Conservation (phyloP, 371 early-diverging fungal species). For the Mortierella sp. region DNA sequence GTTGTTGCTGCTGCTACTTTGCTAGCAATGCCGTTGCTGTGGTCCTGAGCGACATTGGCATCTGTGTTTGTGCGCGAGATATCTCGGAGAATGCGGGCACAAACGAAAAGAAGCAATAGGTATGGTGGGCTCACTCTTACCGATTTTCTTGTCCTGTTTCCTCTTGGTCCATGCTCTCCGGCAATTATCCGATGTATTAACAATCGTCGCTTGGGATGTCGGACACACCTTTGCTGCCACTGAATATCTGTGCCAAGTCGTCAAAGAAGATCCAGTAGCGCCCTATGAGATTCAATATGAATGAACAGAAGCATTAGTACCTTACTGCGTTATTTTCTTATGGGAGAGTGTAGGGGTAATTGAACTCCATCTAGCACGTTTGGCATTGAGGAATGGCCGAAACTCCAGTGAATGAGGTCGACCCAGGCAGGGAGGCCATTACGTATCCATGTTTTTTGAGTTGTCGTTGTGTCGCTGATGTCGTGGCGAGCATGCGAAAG, state of each 20-base stretch:
- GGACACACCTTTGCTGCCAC: slow-evolving; percentile 2
- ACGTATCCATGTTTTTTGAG: too few species aligned
- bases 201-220: background rate
- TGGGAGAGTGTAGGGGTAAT: background rate
- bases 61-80: background rate
- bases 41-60: background rate
- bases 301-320: background rate
- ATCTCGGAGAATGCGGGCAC: background rate
- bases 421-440: background rate
- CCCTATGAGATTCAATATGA: background rate
- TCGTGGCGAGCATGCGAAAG: background rate
- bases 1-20: background rate
- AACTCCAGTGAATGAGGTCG: background rate
- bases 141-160: background rate
- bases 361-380: background rate
- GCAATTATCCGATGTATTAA: background rate
- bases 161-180: background rate
- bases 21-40: background rate
- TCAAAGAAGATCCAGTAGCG: background rate
- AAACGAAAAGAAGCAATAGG: background rate
- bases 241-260: background rate
- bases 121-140: background rate
- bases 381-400: background rate
- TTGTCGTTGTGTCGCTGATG: background rate
- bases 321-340: background rate